These are phyloP conservation scores for Lyophyllum semitale DNA, from an alignment of 768 basidiomycete species.

Conservation along the genomic window DNA sequence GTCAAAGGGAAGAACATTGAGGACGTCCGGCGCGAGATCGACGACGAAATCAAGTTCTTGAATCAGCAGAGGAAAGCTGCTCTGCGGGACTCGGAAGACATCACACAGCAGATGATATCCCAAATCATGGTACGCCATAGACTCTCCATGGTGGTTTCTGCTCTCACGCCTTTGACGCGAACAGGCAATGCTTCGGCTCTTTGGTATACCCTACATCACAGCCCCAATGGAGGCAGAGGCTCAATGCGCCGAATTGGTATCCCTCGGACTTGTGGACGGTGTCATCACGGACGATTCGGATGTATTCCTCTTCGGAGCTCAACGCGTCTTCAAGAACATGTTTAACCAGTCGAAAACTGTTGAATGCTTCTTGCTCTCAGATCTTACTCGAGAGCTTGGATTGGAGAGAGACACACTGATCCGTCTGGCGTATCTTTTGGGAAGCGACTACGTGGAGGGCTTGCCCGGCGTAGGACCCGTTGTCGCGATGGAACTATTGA, in stretches of 20 bases:
- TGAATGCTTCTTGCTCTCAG: constrained; percentile 87
- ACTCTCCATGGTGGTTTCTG: not conserved
- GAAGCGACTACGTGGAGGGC: constrained; percentile 96
- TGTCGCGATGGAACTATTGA: constrained; percentile 92
- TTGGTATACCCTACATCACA: constrained; percentile 97
- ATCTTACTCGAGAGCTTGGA: constrained; percentile 85
- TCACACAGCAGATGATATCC: constrained; percentile 91
- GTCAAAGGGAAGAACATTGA: constrained; percentile 87
- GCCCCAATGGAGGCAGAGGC: constrained; percentile 99
- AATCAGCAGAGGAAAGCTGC: constrained; percentile 86
- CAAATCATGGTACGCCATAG: constrained; percentile 66
- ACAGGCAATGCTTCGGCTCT: constrained; percentile 87
- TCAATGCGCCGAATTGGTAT: constrained; percentile 91
- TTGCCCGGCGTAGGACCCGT: constrained; percentile 92
- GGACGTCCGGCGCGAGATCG: constrained; percentile 83
- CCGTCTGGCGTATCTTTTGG: constrained; percentile 89
- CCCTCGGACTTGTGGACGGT: constrained; percentile 87
- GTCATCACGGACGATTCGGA: constrained; percentile 99
- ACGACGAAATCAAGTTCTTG: constrained; percentile 83
- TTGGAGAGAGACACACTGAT: constrained; percentile 86
- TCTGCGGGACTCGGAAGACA: constrained; percentile 92
- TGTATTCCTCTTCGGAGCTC: constrained; percentile 95
- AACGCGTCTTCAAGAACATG: constrained; percentile 98
- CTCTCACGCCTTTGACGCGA: not conserved
- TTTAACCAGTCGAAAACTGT: constrained; percentile 99